Conservation (phyloP, 1,284 basidiomycete species). For the Sphaerobolus stellatus region DNA sequence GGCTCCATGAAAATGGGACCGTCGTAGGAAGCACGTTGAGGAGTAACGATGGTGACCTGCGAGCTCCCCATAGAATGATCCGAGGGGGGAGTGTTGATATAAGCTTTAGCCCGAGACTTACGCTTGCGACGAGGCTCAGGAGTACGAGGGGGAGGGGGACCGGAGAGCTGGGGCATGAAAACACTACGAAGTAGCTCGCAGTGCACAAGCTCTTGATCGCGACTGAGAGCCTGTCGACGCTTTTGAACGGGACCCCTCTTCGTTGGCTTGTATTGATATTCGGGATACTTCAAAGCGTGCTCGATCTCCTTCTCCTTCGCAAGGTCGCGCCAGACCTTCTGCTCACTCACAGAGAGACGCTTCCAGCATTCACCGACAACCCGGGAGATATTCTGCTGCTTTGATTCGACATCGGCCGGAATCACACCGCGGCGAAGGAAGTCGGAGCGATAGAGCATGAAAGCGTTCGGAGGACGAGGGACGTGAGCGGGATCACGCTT, state of each 20-base stretch:
- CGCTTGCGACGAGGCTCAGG: not conserved
- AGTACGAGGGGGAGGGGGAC: not conserved
- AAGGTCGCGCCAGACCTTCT: conserved; percentile 46
- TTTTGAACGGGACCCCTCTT: conserved; percentile 27
- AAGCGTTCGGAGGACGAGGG: conserved; percentile 88
- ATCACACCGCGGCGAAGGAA: conserved; percentile 66
- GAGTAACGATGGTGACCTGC: too few relatives aligned
- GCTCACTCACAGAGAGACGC: conserved; percentile 43
- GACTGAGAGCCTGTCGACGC: not conserved
- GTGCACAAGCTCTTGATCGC: not conserved
- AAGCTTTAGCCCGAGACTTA: not conserved
- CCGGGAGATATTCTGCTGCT: conserved; percentile 57
- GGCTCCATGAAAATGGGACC: too few relatives aligned
- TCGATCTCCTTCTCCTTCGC: conserved; percentile 54
- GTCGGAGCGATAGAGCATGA: conserved; percentile 91
- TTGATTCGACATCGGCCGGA: conserved; percentile 16
- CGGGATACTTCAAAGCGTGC: conserved; percentile 53
- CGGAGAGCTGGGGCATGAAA: not conserved
- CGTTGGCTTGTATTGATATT: conserved; percentile 61
- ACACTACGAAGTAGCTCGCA: not conserved
- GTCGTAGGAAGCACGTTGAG: too few relatives aligned
- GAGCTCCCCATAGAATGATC: too few relatives aligned
- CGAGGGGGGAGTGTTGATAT: too few relatives aligned
- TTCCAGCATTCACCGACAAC: conserved; percentile 63
- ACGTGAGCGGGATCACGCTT: conserved; percentile 51